These are phyloP conservation scores for Trichoderma koningiopsis DNA, from an alignment of 2,329 filamentous ascomycete genomes.

Conservation along the genomic window DNA sequence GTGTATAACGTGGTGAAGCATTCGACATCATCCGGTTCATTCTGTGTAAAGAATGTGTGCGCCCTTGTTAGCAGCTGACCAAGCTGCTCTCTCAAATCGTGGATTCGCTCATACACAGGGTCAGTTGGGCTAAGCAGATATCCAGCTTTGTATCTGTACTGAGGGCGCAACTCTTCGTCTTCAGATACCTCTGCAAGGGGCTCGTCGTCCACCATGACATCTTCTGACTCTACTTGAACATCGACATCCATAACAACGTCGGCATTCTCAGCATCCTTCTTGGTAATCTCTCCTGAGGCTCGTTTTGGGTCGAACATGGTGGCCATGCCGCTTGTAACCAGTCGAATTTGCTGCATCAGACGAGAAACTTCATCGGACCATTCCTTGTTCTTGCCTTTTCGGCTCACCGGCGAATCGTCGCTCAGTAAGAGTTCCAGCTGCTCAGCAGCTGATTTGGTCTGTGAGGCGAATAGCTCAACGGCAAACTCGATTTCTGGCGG, in stretches of 20 bases:
- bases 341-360: slow-evolving; percentile 80
- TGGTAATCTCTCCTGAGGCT: slow-evolving; percentile 57
- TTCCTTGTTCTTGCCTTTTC: slow-evolving; percentile 94
- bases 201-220: slow-evolving; percentile 50
- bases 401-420: slow-evolving; percentile 77
- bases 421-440: slow-evolving; percentile 79
- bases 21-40: slow-evolving; percentile 92
- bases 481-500: slow-evolving; percentile 84
- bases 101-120: slow-evolving; percentile 72
- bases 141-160: slow-evolving; percentile 86
- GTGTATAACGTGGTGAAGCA: slow-evolving; percentile 93
- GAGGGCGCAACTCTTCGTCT: slow-evolving; percentile 80
- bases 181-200: slow-evolving; percentile 67
- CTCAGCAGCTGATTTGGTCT: slow-evolving; percentile 74
- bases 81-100: slow-evolving; percentile 76
- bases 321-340: slow-evolving; percentile 89
- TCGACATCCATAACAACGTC: slow-evolving; percentile 42
- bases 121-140: slow-evolving; percentile 66
- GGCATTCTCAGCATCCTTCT: slow-evolving; percentile 50
- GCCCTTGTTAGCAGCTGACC: slow-evolving; percentile 81
- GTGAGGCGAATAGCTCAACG: slow-evolving; percentile 82
- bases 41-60: slow-evolving; percentile 77
- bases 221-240: slow-evolving; percentile 52
- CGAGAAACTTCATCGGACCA: slow-evolving; percentile 97
- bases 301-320: slow-evolving; percentile 82